Evolutionary conservation across 2,329 filamentous ascomycete species (phyloP).

Genomic region (Zasmidium angulare): DNA sequence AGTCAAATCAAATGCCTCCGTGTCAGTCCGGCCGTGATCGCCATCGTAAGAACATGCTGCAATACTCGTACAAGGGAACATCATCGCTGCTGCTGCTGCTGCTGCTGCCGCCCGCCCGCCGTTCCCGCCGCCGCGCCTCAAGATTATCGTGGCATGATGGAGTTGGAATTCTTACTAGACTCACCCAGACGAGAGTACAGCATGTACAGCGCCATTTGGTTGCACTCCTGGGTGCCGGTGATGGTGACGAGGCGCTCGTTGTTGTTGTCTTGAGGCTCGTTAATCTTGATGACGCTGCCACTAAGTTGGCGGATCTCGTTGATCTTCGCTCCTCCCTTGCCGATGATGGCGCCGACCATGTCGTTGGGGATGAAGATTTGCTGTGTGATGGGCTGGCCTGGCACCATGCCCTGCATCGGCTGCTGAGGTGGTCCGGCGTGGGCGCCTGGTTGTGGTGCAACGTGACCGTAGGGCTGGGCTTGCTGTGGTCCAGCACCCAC

Average conservation of each 20-base stretch:
- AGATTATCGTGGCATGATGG: constrained; percentile 34
- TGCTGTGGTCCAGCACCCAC: constrained; percentile 77
- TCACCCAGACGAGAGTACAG: constrained; percentile 93
- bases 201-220: constrained; percentile 99
- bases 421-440: constrained; percentile 71
- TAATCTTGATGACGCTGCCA: constrained; percentile 99
- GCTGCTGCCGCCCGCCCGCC: neutral
- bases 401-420: constrained; percentile 68
- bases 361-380: constrained; percentile 99
- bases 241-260: constrained; percentile 97
- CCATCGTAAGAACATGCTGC: neutral
- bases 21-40: neutral
- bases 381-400: constrained; percentile 85
- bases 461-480: constrained; percentile 59
- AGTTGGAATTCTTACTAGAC: constrained; percentile 46
- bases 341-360: constrained; percentile 99
- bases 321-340: constrained; percentile 98
- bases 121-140: neutral
- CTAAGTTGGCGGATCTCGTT: constrained; percentile 97
- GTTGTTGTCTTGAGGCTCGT: constrained; percentile 97
- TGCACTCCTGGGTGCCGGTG: constrained; percentile 95
- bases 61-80: constrained; percentile 1
- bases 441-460: constrained; percentile 53
- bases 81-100: neutral
- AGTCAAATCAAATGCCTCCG: neutral